Conservation (phyloP, 2,329 filamentous ascomycete species). For the Cladosporium sp. region DNA sequence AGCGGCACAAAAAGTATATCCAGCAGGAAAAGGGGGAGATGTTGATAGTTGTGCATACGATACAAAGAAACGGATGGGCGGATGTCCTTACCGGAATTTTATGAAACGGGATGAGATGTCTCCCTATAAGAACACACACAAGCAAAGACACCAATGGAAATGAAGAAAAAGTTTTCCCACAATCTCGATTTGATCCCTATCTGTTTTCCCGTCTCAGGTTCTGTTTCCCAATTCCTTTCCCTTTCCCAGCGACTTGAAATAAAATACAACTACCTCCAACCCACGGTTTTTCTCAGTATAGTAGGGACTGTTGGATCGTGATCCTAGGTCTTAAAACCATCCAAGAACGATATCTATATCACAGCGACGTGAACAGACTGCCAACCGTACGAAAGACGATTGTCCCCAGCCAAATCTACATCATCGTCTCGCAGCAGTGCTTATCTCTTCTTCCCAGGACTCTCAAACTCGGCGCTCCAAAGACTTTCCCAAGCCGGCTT, state of each 20-base stretch:
- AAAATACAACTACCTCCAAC: no score
- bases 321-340: no score
- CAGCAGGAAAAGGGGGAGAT: not conserved
- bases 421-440: no score
- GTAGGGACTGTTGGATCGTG: no score
- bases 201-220: not conserved
- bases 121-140: no score
- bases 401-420: no score
- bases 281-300: no score
- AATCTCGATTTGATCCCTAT: not conserved
- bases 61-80: not conserved
- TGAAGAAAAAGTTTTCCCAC: not conserved
- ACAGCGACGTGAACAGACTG: no score
- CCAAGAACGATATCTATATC: no score
- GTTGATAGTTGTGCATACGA: constrained; percentile 1
- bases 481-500: constrained; percentile 26
- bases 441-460: constrained; percentile 26
- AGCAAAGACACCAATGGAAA: not conserved
- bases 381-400: no score
- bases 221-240: not conserved
- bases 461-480: constrained; percentile 30
- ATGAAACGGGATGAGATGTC: not conserved
- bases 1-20: constrained; percentile 3
- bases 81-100: not conserved
- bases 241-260: no score